Evolutionary conservation across 73 alveolate genomes (phyloP).

Genomic region (Paramecium primaurelia): DNA sequence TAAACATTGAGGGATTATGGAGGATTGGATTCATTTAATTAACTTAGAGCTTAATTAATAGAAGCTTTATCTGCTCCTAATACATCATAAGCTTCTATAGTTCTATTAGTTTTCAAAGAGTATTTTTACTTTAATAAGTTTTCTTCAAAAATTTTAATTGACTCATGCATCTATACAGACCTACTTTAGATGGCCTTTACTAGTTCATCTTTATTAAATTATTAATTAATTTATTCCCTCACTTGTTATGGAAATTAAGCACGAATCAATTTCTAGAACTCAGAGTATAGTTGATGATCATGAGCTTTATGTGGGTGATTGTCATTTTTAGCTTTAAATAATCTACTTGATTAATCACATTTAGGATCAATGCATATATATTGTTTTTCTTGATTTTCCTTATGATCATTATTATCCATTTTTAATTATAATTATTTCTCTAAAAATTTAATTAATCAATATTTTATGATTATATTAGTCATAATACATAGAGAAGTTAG

Average conservation of each 20-base stretch:
- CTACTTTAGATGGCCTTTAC: not conserved
- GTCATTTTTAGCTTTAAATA: not conserved
- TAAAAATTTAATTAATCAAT: not conserved
- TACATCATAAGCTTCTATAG: slow-evolving; percentile 35
- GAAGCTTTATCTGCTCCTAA: slow-evolving; percentile 6
- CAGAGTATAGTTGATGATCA: not conserved
- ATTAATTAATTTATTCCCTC: not conserved
- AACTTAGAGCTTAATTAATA: not conserved
- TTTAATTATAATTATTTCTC: not conserved
- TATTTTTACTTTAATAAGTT: not conserved
- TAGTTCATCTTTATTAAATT: not conserved
- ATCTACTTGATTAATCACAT: not conserved
- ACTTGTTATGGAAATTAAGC: not conserved
- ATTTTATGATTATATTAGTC: not conserved
- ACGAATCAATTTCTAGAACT: not conserved
- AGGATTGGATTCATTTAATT: not conserved
- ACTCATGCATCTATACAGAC: not conserved
- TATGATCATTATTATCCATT: not conserved
- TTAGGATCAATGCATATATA: not conserved
- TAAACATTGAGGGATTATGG: not conserved
- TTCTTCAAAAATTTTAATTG: not conserved
- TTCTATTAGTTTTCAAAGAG: not conserved
- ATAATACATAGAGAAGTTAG: not conserved
- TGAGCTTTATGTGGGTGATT: not conserved
- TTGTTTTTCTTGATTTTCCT: not conserved